These are phyloP conservation scores for Psilocybe cyanescens DNA, from an alignment of 768 basidiomycete genomes.

Conservation along the genomic window DNA sequence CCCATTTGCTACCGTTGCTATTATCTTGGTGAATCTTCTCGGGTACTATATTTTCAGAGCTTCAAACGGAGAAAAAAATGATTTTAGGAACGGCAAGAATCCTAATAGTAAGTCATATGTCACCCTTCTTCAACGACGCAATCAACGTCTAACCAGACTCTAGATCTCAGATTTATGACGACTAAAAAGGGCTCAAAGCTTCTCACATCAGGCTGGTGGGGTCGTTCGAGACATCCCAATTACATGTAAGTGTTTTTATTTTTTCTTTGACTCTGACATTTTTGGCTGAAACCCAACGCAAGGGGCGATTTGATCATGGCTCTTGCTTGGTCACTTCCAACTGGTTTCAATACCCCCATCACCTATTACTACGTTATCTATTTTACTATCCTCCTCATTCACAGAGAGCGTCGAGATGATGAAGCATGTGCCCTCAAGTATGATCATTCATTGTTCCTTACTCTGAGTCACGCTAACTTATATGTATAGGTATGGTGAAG, in stretches of 20 bases:
- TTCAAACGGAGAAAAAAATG: conserved; percentile 93
- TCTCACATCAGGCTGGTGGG: conserved; percentile 98
- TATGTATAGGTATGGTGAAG: conserved; percentile 78
- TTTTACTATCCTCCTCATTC: conserved; percentile 87
- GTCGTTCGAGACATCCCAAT: conserved; percentile 89
- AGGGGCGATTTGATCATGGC: conserved; percentile 91
- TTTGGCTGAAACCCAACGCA: neutral
- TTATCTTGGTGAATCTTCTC: conserved; percentile 64
- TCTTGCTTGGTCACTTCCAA: conserved; percentile 91
- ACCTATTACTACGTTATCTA: conserved; percentile 95
- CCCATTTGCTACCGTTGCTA: conserved; percentile 50
- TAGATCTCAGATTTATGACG: conserved; percentile 78
- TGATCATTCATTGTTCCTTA: conserved; percentile 28
- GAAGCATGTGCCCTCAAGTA: conserved; percentile 90
- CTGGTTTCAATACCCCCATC: conserved; percentile 89
- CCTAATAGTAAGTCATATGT: conserved; percentile 73
- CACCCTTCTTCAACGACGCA: neutral
- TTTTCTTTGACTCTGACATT: neutral
- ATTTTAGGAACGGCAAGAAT: conserved; percentile 92
- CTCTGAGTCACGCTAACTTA: neutral
- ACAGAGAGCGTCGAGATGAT: conserved; percentile 90
- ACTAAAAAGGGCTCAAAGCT: conserved; percentile 90
- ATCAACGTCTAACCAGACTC: conserved; percentile 1
- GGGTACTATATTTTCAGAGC: conserved; percentile 93
- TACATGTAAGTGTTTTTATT: conserved; percentile 60